Base-by-base conservation (phyloP, 2,329 filamentous ascomycete genomes). In the Drechslerella dactyloides region DNA sequence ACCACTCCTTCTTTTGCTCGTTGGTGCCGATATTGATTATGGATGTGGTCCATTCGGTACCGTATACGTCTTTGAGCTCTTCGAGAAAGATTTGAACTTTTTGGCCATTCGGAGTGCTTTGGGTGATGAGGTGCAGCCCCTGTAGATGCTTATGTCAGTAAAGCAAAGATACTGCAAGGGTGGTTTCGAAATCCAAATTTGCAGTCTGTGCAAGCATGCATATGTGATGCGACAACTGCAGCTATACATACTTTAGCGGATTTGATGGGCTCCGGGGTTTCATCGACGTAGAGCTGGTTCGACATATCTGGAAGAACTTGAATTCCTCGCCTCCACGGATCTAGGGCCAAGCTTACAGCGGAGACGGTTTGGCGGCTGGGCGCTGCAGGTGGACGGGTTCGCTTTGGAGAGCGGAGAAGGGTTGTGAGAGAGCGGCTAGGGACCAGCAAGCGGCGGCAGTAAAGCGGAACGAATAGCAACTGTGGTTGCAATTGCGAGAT, bases 1-100 rank as follows among this genome's bases (percentile, higher is more conserved):
- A 84, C 82, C 82, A 85, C 53, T 85, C 83, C 64, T 84, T 83
- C 79, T 85, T 85, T 75, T 85, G 83, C 73, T 82, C 83, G 74
- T 84, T 84, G 69, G 82, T 84, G 55, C 76, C 78, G 75, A 84
- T 83, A 76, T 84, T 79, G 74, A 84, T 82, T n/a, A 83, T 55
- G 1, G 79, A 82, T 1, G 80, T 82, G 0, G 80, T 82, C 80
- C 81, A 85, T 65, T 82, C 75, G 1, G 80, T 82, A 50, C 82
- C 82, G 75, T 85, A 85, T 27, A 77, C 73, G 15, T 82, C 81
- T 46, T 82, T 81, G 23, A 85, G 78, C 76, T 85, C 84, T 75
- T 85, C 84, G n/a, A 85, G 81, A 73, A 84, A 78, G 76, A 85
- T 84, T 75, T 84, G 82, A 1, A 83, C 81, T 21, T 83, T 83